Evolutionary conservation across 1,284 basidiomycete species (phyloP), one percentile per base, ranked within the genome.

Genomic region (Fistulinella cinereoalba): DNA sequence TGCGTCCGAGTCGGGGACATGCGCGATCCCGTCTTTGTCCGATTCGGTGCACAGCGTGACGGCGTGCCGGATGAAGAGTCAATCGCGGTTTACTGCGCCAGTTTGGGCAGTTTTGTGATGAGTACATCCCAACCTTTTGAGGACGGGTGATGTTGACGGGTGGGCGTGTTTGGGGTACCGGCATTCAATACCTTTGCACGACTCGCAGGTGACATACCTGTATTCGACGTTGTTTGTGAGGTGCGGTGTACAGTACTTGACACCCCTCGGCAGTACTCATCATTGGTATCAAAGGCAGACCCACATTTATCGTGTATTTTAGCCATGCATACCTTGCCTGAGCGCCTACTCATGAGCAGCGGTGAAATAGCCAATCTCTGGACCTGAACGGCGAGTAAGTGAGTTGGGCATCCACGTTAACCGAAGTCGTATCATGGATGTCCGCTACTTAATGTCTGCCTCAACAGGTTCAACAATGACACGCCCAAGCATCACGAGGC

Each of bases 221-320:
- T 96, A 93, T 67, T 90, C 92, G 29, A 94, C 91, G 19, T 73
- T 97, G 6, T 95, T 95, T 58, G 85, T 94, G 27, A 66, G 74
- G 25, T 62, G 64, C 22, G 32, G 58, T 15, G 32, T 65, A 46
- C 2, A 47, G 53, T 7, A 46, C 41, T 0, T 55, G 19, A 32
- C 15, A 27, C 25, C n/a, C n/a, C n/a, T n/a, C n/a, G n/a, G n/a
- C n/a, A n/a, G n/a, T n/a, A n/a, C n/a, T n/a, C n/a, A n/a, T n/a
- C n/a, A n/a, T n/a, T n/a, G n/a, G n/a, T n/a, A n/a, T n/a, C n/a
- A n/a, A n/a, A n/a, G n/a, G n/a, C n/a, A n/a, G n/a, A n/a, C n/a
- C n/a, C n/a, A n/a, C n/a, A n/a, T n/a, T n/a, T 2, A 15, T 29
- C 4, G 28, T 12, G 8, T 29, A 15, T 13, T 12, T 29, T 29